Conservation (phyloP, 1,284 basidiomycete species). For the Fomitopsis palustris region DNA sequence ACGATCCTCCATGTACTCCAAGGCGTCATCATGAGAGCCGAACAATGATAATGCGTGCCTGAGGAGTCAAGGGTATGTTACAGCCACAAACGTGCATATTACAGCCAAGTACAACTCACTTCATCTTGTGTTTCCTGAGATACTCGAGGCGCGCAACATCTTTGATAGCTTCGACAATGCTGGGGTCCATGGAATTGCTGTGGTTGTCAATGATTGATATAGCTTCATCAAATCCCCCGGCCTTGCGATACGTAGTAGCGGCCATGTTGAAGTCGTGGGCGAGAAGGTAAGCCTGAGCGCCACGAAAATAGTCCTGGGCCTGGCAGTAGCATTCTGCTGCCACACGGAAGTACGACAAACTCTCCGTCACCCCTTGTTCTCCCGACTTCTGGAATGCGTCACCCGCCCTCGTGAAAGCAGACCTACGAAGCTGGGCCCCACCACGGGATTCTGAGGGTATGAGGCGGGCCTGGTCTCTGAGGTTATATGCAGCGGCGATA, state of each 20-base stretch:
- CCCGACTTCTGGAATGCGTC: conserved; percentile 44
- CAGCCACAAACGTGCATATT: no score
- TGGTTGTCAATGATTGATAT: conserved; percentile 41
- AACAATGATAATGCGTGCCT: conserved; percentile 51
- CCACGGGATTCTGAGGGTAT: conserved; percentile 20
- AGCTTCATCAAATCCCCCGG: conserved; percentile 50
- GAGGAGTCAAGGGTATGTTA: not conserved
- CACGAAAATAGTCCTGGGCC: conserved; percentile 36
- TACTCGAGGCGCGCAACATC: conserved; percentile 51
- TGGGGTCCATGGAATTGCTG: conserved; percentile 28
- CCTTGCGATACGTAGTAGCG: conserved; percentile 44
- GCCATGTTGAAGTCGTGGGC: conserved; percentile 43
- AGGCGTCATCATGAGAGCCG: conserved; percentile 42
- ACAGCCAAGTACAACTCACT: conserved; percentile 32
- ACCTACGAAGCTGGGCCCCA: conserved; percentile 23
- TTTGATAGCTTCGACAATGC: conserved; percentile 37
- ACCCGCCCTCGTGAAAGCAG: conserved; percentile 44
- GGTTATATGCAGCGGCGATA: conserved; percentile 43
- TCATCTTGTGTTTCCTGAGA: conserved; percentile 38
- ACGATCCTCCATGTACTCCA: conserved; percentile 56
- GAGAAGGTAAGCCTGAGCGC: conserved; percentile 41
- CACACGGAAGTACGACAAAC: conserved; percentile 38
- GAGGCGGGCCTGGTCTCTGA: conserved; percentile 37
- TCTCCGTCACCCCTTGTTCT: conserved; percentile 23
- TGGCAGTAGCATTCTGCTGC: conserved; percentile 54